These are phyloP conservation scores for Arthrocladium fulminans DNA, from an alignment of 2,329 filamentous ascomycete genomes.

Conservation along the genomic window DNA sequence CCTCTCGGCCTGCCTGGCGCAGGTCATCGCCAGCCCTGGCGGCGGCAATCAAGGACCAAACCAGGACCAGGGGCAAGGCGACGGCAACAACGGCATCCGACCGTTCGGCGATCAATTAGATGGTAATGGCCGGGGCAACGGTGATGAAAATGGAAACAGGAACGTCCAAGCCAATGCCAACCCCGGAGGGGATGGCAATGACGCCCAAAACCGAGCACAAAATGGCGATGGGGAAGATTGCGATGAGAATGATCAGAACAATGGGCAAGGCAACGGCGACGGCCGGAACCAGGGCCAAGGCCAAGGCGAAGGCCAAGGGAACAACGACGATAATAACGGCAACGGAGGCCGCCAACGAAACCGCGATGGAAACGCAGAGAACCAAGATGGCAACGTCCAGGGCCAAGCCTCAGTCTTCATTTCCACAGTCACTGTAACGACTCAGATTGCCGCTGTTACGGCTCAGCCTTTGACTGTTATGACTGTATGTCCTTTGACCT, in stretches of 20 bases:
- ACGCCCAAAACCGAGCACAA: neutral
- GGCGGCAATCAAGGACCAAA: too few species aligned
- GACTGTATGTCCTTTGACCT: conserved; percentile 4
- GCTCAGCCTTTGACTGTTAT: conserved; percentile 8
- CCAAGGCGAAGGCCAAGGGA: neutral
- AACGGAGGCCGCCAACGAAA: neutral
- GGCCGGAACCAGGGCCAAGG: neutral
- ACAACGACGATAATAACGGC: neutral
- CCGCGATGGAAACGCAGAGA: neutral
- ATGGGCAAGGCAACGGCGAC: neutral
- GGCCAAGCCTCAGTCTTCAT: neutral
- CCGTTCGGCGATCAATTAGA: neutral
- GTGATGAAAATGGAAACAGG: neutral
- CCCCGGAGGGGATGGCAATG: neutral
- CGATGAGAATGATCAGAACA: neutral
- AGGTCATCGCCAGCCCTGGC: conserved; percentile 13
- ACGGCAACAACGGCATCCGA: neutral
- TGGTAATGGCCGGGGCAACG: neutral
- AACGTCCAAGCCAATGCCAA: neutral
- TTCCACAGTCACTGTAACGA: conserved; percentile 1
- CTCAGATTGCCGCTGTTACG: conserved; percentile 4
- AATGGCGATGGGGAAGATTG: neutral
- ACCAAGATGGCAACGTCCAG: neutral
- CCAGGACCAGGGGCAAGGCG: too few species aligned
- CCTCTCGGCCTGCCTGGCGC: conserved; percentile 23